Evolutionary conservation across 202 grass and related monocot species (phyloP).

Genomic region (Sporobolus alterniflorus): DNA sequence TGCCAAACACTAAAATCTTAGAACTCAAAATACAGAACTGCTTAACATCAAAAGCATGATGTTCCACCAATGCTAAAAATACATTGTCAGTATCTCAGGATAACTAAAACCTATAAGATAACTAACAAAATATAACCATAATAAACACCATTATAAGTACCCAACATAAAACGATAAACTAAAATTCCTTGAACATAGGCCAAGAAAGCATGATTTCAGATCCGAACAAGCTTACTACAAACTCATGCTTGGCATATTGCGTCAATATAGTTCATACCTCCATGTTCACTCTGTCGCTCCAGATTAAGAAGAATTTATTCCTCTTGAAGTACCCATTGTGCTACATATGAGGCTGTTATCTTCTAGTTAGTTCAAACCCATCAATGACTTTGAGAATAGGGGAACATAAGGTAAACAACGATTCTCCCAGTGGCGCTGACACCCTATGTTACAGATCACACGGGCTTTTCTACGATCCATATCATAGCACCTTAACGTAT

Average conservation of each 20-base stretch:
- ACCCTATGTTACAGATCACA: neutral
- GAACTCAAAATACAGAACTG: too few relatives aligned
- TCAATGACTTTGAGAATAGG: neutral
- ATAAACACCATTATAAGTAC: too few relatives aligned
- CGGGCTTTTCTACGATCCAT: neutral
- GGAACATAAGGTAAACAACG: neutral
- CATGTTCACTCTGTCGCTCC: neutral
- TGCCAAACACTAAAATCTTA: too few relatives aligned
- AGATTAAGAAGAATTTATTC: neutral
- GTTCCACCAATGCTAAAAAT: too few relatives aligned
- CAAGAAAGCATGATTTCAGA: too few relatives aligned
- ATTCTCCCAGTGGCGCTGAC: fast-evolving
- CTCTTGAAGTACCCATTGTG: neutral
- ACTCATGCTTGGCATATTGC: neutral
- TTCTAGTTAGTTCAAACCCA: neutral
- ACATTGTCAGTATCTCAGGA: too few relatives aligned
- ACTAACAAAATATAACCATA: neutral
- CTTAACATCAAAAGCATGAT: too few relatives aligned
- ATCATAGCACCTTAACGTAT: too few relatives aligned
- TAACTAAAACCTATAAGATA: too few relatives aligned
- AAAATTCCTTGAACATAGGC: too few relatives aligned
- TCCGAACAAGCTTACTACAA: too few relatives aligned
- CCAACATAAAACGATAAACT: too few relatives aligned
- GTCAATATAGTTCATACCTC: neutral
- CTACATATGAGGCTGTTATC: neutral